Conservation (phyloP, 140 eudicot species). For the Anethum foeniculum region DNA sequence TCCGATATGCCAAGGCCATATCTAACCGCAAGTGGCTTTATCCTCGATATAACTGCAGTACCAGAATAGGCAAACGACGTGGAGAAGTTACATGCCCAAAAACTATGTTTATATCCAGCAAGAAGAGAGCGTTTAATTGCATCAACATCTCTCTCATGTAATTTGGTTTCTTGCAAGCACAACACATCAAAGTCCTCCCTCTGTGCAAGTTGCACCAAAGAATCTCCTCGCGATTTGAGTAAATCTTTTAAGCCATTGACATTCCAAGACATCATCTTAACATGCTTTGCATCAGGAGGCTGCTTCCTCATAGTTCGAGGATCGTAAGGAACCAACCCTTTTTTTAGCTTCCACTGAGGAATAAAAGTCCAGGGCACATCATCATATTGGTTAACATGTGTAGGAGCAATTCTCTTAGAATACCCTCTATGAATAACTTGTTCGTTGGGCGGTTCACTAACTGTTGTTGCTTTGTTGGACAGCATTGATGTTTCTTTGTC, state of each 20-base stretch:
- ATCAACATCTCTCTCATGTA: constrained; percentile 89
- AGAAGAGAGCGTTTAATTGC: constrained; percentile 55
- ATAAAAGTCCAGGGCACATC: constrained; percentile 83
- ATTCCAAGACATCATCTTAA: constrained; percentile 93
- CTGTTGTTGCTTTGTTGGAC: not conserved
- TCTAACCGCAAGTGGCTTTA: constrained; percentile 72
- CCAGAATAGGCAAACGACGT: constrained; percentile 90
- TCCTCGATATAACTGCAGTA: constrained; percentile 54
- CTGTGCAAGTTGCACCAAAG: constrained; percentile 59
- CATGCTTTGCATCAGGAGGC: constrained; percentile 34
- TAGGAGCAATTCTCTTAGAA: not conserved
- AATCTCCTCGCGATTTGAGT: constrained; percentile 47
- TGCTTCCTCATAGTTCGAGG: constrained; percentile 82
- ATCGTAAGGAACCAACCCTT: constrained; percentile 77
- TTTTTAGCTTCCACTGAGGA: constrained; percentile 86
- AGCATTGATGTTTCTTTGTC: not conserved
- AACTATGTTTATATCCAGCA: constrained; percentile 72
- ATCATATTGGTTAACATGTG: not conserved
- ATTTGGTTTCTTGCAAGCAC: constrained; percentile 93
- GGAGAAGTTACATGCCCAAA: constrained; percentile 83
- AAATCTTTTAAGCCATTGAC: constrained; percentile 88
- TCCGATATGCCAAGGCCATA: constrained; percentile 89
- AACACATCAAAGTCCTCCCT: constrained; percentile 26
- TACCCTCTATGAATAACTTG: not conserved
- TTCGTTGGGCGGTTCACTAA: too few relatives aligned